phyloP scores from a whole-genome alignment of 495 filamentous ascomycete species.

The Neurospora pannonica region DNA sequence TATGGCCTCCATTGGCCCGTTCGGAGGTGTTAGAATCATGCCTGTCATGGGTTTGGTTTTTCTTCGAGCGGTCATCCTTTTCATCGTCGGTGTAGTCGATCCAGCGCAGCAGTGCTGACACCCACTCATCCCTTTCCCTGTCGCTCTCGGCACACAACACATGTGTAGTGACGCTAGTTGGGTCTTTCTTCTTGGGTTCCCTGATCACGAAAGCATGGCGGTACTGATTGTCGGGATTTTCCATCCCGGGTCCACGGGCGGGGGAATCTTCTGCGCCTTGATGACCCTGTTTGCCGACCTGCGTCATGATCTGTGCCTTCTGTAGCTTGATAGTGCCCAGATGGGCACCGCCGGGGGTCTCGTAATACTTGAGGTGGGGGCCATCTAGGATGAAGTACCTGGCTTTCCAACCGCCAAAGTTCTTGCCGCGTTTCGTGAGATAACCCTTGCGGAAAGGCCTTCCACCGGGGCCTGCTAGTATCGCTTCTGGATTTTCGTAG shows the following conservation, averaged over 20 bases:
- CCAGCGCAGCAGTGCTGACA: conserved; percentile 78
- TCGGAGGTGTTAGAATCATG: conserved; percentile 20
- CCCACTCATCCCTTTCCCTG: conserved; percentile 86
- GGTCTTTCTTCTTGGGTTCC: conserved; percentile 95
- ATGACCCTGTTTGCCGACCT: conserved; percentile 83
- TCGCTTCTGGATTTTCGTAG: conserved; percentile 23
- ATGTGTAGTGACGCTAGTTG: conserved; percentile 80
- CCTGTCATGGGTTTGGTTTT: conserved; percentile 26
- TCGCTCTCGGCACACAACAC: conserved; percentile 95
- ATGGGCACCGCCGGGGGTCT: conserved; percentile 77
- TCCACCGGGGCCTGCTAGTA: conserved; percentile 46
- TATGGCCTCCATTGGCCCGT: conserved; percentile 26
- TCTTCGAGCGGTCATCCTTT: conserved; percentile 33
- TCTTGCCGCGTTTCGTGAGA: conserved; percentile 92
- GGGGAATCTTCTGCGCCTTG: conserved; percentile 50
- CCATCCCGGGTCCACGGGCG: conserved; percentile 49
- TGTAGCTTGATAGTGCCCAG: conserved; percentile 87
- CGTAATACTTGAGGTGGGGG: conserved; percentile 83
- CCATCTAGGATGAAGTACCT: conserved; percentile 89
- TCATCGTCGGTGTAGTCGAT: conserved; percentile 65
- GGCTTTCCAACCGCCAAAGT: conserved; percentile 98
- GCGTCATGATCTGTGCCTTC: conserved; percentile 84
- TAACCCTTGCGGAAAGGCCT: conserved; percentile 78
- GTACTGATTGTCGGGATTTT: conserved; percentile 82
- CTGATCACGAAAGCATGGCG: conserved; percentile 91